These are phyloP conservation scores for Geotrichum aggregatum DNA, from an alignment of 1,139 yeast genomes.

Conservation along the genomic window DNA sequence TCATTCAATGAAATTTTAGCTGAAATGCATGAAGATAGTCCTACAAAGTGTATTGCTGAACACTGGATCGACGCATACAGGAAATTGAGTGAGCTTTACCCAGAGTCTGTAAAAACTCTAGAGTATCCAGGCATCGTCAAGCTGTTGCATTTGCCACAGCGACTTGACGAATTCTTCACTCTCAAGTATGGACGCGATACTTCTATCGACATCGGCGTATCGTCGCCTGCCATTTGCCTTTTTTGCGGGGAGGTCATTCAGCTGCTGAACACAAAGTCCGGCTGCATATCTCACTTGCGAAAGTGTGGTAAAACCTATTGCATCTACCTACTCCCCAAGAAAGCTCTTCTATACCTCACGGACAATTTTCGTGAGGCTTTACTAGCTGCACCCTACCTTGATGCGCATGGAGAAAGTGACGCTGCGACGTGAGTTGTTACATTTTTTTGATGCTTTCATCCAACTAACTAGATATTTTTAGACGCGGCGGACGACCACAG, in stretches of 20 bases:
- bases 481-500: slow-evolving; percentile 57
- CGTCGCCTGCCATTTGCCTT: slow-evolving; percentile 75
- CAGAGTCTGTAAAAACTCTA: slow-evolving; percentile 32
- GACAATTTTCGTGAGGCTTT: slow-evolving; percentile 73
- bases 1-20: background rate
- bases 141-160: slow-evolving; percentile 56
- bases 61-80: too few species aligned
- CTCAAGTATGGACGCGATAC: too few species aligned
- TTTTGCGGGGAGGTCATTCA: slow-evolving; percentile 76
- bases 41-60: background rate
- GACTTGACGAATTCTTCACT: slow-evolving; percentile 62
- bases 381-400: slow-evolving; percentile 77
- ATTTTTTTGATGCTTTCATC: slow-evolving; percentile 28
- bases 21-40: background rate
- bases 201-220: too few species aligned
- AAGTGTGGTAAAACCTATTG: slow-evolving; percentile 64
- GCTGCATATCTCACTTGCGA: slow-evolving; percentile 40
- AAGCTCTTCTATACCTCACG: slow-evolving; percentile 59
- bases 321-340: slow-evolving; percentile 70
- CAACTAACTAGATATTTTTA: background rate
- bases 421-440: slow-evolving; percentile 40
- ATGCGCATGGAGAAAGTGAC: slow-evolving; percentile 83
- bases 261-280: slow-evolving; percentile 48
- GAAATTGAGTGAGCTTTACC: too few species aligned
- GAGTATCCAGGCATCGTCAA: slow-evolving; percentile 66